Evolutionary conservation across 2,329 filamentous ascomycete genomes (phyloP).

Genomic region (Taxawa tesnikishii): DNA sequence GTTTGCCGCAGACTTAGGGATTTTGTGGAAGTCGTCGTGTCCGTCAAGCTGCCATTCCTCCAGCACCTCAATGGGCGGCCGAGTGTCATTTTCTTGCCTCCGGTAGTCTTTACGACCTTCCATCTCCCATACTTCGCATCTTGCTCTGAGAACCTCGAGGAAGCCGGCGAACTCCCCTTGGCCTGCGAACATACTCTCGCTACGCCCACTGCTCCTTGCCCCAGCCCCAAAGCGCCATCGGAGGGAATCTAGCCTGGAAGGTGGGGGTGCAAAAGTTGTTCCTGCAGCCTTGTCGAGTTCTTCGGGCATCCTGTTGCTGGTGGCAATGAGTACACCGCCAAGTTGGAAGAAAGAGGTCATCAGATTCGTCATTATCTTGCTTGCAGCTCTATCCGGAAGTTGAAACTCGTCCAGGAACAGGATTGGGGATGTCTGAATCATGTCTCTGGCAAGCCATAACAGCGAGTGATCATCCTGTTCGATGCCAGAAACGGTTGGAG

Average conservation of each 20-base stretch:
- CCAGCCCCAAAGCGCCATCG: slow-evolving; percentile 33
- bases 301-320: slow-evolving; percentile 74
- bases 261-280: slow-evolving; percentile 49
- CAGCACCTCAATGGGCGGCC: slow-evolving; percentile 14
- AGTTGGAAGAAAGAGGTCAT: slow-evolving; percentile 73
- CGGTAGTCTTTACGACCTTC: slow-evolving; percentile 59
- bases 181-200: slow-evolving; percentile 43
- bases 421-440: slow-evolving; percentile 62
- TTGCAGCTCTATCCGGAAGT: slow-evolving; percentile 63
- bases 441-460: slow-evolving; percentile 61
- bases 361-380: slow-evolving; percentile 67
- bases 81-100: slow-evolving; percentile 39
- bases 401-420: slow-evolving; percentile 78
- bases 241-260: slow-evolving; percentile 38
- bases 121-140: slow-evolving; percentile 79
- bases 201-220: slow-evolving; percentile 19
- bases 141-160: slow-evolving; percentile 60
- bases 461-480: slow-evolving; percentile 52
- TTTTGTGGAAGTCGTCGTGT: slow-evolving; percentile 1
- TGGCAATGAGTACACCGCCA: slow-evolving; percentile 67
- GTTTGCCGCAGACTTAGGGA: neutral
- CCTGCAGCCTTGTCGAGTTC: slow-evolving; percentile 66
- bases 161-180: slow-evolving; percentile 66
- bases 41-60: slow-evolving; percentile 12
- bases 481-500: slow-evolving; percentile 4